These are phyloP conservation scores for Aspergillus floridensis DNA, from an alignment of 2,329 filamentous ascomycete genomes.

Conservation along the genomic window DNA sequence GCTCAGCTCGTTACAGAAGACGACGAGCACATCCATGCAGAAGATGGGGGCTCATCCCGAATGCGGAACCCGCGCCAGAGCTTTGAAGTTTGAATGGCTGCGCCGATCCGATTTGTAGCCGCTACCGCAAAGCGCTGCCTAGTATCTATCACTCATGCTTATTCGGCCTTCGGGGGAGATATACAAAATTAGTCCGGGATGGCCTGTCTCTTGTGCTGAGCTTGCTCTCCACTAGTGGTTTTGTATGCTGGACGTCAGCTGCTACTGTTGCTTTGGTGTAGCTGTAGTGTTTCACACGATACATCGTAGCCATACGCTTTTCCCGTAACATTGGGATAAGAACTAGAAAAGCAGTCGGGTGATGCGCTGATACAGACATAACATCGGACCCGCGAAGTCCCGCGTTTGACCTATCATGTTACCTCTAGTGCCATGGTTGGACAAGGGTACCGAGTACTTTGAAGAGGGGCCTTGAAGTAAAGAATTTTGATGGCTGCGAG, in stretches of 20 bases:
- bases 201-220: background rate
- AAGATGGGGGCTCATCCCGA: background rate
- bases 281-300: background rate
- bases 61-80: slow-evolving; percentile 3
- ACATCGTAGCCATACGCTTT: background rate
- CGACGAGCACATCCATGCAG: background rate
- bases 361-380: background rate
- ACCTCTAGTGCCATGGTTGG: background rate
- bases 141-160: background rate
- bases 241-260: background rate
- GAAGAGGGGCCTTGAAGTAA: background rate
- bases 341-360: background rate
- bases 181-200: background rate
- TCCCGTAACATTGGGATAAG: background rate
- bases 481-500: background rate
- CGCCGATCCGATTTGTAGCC: background rate
- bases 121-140: background rate
- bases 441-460: background rate
- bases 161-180: background rate
- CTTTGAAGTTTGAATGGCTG: background rate
- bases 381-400: background rate
- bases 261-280: background rate
- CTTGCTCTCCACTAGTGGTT: background rate
- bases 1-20: background rate
- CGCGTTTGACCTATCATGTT: background rate